phyloP scores from a whole-genome alignment of 163 green algal species.

The Smithsoniella earleae region DNA sequence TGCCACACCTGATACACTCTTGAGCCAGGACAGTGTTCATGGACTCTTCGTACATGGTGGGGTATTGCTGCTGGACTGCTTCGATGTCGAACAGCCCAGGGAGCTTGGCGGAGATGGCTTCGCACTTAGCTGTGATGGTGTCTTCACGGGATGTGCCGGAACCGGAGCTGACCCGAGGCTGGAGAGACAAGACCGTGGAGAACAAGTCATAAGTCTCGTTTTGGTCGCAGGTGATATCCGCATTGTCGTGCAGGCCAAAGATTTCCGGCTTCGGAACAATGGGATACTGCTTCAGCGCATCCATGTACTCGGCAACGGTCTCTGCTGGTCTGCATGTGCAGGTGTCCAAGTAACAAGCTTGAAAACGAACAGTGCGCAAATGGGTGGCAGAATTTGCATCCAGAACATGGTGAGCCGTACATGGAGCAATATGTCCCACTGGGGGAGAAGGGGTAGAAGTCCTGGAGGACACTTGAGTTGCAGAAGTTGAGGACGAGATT shows the following conservation, averaged over 20 bases:
- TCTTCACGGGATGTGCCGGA: slow-evolving; percentile 47
- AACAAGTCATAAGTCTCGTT: slow-evolving; percentile 72
- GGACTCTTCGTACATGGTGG: slow-evolving; percentile 62
- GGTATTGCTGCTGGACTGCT: slow-evolving; percentile 47
- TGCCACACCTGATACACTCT: slow-evolving; percentile 60
- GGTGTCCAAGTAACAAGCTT: not conserved
- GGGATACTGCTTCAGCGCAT: slow-evolving; percentile 40
- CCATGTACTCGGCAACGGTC: slow-evolving; percentile 5
- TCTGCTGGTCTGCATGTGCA: slow-evolving; percentile 1
- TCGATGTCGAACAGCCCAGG: slow-evolving; percentile 54
- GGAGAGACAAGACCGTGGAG: slow-evolving; percentile 56
- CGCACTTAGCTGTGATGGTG: slow-evolving; percentile 36
- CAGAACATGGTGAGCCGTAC: no score
- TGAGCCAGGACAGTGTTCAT: slow-evolving; percentile 82
- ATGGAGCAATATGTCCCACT: slow-evolving; percentile 41
- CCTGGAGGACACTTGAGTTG: slow-evolving; percentile 39
- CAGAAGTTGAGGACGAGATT: slow-evolving; percentile 65
- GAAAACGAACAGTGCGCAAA: not conserved
- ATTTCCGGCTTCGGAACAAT: slow-evolving; percentile 63
- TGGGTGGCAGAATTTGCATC: no score
- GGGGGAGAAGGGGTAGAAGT: slow-evolving; percentile 44
- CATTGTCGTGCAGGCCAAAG: slow-evolving; percentile 77
- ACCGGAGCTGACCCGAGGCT: slow-evolving; percentile 47
- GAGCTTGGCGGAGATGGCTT: slow-evolving; percentile 40
- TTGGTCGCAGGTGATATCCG: slow-evolving; percentile 77